These are phyloP conservation scores for Schoenoplectus tabernaemontani DNA, from an alignment of 202 grass and related monocot genomes.

Conservation along the genomic window DNA sequence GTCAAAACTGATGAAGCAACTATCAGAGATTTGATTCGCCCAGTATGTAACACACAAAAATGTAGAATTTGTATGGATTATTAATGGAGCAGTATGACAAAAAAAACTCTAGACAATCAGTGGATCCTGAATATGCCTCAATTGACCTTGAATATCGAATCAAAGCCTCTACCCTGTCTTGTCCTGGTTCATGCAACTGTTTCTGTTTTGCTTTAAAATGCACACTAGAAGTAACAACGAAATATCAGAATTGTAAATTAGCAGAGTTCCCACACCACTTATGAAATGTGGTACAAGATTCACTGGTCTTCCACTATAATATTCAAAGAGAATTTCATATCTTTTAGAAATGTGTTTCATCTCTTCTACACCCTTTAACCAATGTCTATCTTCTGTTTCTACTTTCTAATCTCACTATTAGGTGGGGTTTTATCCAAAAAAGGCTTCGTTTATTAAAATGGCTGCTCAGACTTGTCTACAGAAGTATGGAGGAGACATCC, in stretches of 20 bases:
- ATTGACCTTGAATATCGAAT: not conserved
- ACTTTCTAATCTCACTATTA: conserved; percentile 20
- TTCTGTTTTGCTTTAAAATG: not conserved
- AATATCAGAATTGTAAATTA: not conserved
- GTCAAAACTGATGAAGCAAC: conserved; percentile 60
- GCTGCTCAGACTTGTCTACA: conserved; percentile 77
- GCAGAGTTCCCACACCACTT: not conserved
- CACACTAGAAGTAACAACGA: not conserved
- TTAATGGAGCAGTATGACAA: not conserved
- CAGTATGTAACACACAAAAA: conserved; percentile 30
- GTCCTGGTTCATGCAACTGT: not conserved
- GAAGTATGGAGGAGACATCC: conserved; percentile 79
- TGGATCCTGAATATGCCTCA: not conserved
- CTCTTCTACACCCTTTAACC: not conserved
- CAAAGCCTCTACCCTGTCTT: not conserved
- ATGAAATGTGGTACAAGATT: not conserved
- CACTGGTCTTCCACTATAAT: not conserved
- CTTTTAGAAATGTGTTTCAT: not conserved
- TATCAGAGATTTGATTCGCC: conserved; percentile 74
- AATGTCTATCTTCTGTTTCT: not conserved
- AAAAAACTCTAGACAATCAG: not conserved
- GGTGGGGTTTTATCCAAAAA: conserved; percentile 91
- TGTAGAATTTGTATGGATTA: not conserved
- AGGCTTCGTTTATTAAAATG: conserved; percentile 76
- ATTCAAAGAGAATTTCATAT: not conserved